These are phyloP conservation scores for Metarhizium humberi DNA, from an alignment of 2,329 filamentous ascomycete genomes.

Conservation along the genomic window DNA sequence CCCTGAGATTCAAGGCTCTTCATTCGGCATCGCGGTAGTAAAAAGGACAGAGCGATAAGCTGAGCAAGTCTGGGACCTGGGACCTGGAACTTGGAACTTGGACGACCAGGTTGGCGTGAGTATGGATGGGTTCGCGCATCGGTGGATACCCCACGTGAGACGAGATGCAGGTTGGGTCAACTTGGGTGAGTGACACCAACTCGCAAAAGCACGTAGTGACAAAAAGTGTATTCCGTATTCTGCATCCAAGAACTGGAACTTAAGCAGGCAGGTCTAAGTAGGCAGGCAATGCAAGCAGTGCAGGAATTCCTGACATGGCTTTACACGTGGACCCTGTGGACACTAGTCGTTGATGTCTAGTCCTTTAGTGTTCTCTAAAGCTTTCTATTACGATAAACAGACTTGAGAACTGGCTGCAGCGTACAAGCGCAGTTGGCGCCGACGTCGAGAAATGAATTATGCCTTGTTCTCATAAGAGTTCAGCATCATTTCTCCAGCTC, in stretches of 20 bases:
- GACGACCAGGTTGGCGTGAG: neutral
- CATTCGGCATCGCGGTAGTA: neutral
- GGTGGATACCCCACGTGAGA: slow-evolving; percentile 14
- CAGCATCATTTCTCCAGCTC: neutral
- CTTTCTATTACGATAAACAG: neutral
- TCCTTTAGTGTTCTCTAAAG: neutral
- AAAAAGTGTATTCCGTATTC: neutral
- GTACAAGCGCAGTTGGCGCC: too few species aligned
- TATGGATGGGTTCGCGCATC: slow-evolving; percentile 12
- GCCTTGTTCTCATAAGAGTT: too few species aligned
- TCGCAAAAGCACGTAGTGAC: neutral
- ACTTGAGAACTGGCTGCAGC: too few species aligned
- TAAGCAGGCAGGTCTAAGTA: neutral
- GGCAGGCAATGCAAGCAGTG: neutral
- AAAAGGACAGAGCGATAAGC: neutral
- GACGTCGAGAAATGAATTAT: too few species aligned
- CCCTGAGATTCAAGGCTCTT: neutral
- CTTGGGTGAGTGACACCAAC: neutral
- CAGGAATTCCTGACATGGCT: neutral
- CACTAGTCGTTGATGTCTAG: slow-evolving; percentile 2
- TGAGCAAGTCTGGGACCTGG: too few species aligned
- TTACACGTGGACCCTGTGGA: slow-evolving; percentile 12
- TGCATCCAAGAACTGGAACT: too few species aligned
- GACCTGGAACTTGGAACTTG: neutral
- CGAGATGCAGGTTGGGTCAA: slow-evolving; percentile 5